phyloP scores from a whole-genome alignment of 148 eudicot species.

The Oxyria digyna region DNA sequence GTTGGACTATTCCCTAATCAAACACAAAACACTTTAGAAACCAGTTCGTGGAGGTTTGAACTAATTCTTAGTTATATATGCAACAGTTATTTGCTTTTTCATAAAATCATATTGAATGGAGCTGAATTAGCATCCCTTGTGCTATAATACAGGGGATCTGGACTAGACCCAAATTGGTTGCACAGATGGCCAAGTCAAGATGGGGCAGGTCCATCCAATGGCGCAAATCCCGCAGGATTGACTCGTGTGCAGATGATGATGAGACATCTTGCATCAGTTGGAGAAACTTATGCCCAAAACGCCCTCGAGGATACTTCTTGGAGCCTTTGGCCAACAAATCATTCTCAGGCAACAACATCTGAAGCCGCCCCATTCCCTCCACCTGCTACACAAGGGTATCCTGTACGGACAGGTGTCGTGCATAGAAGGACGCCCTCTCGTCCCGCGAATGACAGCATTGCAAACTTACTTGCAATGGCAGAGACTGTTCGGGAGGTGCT shows the following conservation, averaged over 20 bases:
- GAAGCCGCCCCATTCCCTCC: conserved; percentile 35
- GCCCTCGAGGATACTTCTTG: conserved; percentile 84
- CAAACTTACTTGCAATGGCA: conserved; percentile 85
- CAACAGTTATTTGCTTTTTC: background rate
- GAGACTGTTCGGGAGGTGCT: conserved; percentile 95
- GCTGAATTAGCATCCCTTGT: background rate
- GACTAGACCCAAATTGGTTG: conserved; percentile 62
- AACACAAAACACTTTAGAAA: conserved; percentile 42
- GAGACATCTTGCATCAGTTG: conserved; percentile 94
- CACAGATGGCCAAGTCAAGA: conserved; percentile 55
- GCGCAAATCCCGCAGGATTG: conserved; percentile 47
- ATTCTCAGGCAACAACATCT: conserved; percentile 74
- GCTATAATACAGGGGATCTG: conserved; percentile 39
- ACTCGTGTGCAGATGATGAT: conserved; percentile 91
- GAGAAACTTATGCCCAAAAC: conserved; percentile 86
- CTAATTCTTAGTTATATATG: background rate
- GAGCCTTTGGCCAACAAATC: conserved; percentile 70
- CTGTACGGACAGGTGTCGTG: conserved; percentile 28
- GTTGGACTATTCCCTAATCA: conserved; percentile 50
- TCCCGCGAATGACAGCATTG: conserved; percentile 42
- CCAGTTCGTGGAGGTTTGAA: conserved; percentile 65
- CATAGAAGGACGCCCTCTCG: conserved; percentile 44
- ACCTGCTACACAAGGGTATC: conserved; percentile 27
- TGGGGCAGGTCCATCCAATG: conserved; percentile 81
- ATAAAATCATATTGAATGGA: background rate